Conservation (phyloP, 495 filamentous ascomycete species). For the Coniosporium apollinis region DNA sequence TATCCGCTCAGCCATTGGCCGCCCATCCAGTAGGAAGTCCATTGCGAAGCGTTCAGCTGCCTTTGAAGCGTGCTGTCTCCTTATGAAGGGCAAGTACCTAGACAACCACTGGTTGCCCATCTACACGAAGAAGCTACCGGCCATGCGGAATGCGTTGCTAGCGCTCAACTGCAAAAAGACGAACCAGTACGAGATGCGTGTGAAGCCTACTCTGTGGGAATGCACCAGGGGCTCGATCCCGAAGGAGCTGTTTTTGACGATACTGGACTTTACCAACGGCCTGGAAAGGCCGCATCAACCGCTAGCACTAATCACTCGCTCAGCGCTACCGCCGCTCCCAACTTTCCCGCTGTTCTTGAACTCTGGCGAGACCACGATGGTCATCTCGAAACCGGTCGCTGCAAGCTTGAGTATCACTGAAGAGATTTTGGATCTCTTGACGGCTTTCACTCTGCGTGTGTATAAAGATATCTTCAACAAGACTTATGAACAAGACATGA, state of each 20-base stretch:
- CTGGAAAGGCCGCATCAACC: constrained; percentile 45
- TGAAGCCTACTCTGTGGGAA: constrained; percentile 70
- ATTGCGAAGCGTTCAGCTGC: constrained; percentile 82
- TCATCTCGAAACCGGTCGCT: constrained; percentile 30
- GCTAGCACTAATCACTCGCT: constrained; percentile 56
- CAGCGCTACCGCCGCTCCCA: constrained; percentile 45
- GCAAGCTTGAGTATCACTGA: constrained; percentile 25
- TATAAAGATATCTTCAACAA: constrained; percentile 89
- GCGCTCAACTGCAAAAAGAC: constrained; percentile 64
- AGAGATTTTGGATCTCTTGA: constrained; percentile 34
- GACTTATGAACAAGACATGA: constrained; percentile 42
- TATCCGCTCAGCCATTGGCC: constrained; percentile 46
- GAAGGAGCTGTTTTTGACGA: constrained; percentile 40
- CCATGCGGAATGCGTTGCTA: constrained; percentile 80
- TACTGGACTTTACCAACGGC: constrained; percentile 43
- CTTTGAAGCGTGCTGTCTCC: constrained; percentile 62
- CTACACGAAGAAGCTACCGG: constrained; percentile 55
- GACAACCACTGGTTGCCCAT: constrained; percentile 58
- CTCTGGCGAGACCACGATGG: constrained; percentile 36
- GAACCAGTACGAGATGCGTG: constrained; percentile 55
- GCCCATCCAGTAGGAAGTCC: constrained; percentile 42
- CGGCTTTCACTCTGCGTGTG: constrained; percentile 52
- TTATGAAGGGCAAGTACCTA: constrained; percentile 49
- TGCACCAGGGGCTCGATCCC: constrained; percentile 33
- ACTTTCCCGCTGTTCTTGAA: constrained; percentile 55